Base-by-base conservation (phyloP, 768 basidiomycete species). In the Pleurotus tuoliensis region DNA sequence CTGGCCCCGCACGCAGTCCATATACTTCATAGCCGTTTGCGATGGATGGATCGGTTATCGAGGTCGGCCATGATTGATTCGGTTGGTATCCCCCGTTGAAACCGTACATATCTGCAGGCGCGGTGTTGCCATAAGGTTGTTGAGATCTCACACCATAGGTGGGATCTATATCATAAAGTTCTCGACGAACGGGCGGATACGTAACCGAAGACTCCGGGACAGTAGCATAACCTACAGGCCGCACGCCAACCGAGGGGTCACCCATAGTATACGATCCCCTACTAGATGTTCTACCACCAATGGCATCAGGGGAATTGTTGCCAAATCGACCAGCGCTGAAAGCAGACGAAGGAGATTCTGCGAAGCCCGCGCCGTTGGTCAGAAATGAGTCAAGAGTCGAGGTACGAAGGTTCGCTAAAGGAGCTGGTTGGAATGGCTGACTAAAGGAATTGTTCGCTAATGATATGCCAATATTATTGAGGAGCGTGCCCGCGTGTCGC, bases 311-410 rank as follows among this genome's bases (percentile, higher is more conserved):
- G 30, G 89, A 90, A 16, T 76, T 78, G 60, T 84, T 82, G 45
- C 80, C 77, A 65, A 88, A 87, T 59, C 84, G 73, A 27, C 79
- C 81, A 25, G 76, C 81, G 58, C 86, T 81, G 43, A 89, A 79
- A 3, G 88, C 87, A 1, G 90, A 90, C 2, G 86, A 80, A 2
- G 88, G 87, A 7, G 90, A 90, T 58, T 87, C 85, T 13, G 86
- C 80, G 30, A 79, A 73, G 64, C 75, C 77, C 25, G 88, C 84
- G 9, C 78, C 76, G 39, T 75, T 71, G 44, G 71, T 73, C 25
- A 82, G 58, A 67, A 82, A 86, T 1, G 82, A 76, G 63, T 91
- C 88, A 56, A 90, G 66, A n/a, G 85, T 79, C n/a, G 82, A 76
- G 51, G 79, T 78, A 43, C 82, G 81, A 59, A 88, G 63, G 15